Evolutionary conservation across 768 basidiomycete genomes (phyloP).

Genomic region (Auricularia sp.): DNA sequence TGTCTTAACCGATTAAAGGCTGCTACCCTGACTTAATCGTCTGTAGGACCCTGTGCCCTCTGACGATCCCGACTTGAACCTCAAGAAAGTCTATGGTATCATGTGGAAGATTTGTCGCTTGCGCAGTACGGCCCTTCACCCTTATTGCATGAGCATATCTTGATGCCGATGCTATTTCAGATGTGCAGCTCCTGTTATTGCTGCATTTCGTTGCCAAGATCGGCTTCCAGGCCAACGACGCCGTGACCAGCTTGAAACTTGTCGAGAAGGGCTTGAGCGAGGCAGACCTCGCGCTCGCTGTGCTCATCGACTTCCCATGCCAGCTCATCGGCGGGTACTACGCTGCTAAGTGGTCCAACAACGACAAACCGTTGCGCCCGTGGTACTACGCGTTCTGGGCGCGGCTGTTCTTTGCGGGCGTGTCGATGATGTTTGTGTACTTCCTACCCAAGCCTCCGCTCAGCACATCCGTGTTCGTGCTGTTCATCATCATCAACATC

Average conservation of each 20-base stretch:
- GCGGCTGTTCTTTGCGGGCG: slow-evolving; percentile 59
- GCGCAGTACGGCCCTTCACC: slow-evolving; percentile 47
- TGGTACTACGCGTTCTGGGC: slow-evolving; percentile 93
- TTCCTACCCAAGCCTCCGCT: slow-evolving; percentile 77
- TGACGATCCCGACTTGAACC: slow-evolving; percentile 79
- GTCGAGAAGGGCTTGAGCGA: slow-evolving; percentile 94
- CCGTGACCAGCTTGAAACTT: slow-evolving; percentile 83
- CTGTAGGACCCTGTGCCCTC: slow-evolving; percentile 64
- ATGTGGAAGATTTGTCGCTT: slow-evolving; percentile 93
- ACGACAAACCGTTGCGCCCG: slow-evolving; percentile 66
- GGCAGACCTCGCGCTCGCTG: slow-evolving; percentile 92
- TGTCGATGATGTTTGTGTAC: slow-evolving; percentile 70
- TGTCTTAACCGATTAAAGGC: slow-evolving; percentile 12
- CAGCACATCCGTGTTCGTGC: slow-evolving; percentile 63
- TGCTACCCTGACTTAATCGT: neutral
- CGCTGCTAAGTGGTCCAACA: slow-evolving; percentile 83
- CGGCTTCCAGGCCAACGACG: slow-evolving; percentile 90
- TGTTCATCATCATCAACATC: slow-evolving; percentile 75
- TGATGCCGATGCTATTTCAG: slow-evolving; percentile 30
- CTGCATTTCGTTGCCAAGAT: slow-evolving; percentile 89
- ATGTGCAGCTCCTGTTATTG: slow-evolving; percentile 78
- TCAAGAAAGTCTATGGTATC: slow-evolving; percentile 81
- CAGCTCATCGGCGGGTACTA: slow-evolving; percentile 93
- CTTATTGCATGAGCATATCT: too few relatives aligned
- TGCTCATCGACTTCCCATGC: slow-evolving; percentile 95